These are phyloP conservation scores for Strigomonas culicis DNA, from an alignment of 208 protist species.

Conservation along the genomic window DNA sequence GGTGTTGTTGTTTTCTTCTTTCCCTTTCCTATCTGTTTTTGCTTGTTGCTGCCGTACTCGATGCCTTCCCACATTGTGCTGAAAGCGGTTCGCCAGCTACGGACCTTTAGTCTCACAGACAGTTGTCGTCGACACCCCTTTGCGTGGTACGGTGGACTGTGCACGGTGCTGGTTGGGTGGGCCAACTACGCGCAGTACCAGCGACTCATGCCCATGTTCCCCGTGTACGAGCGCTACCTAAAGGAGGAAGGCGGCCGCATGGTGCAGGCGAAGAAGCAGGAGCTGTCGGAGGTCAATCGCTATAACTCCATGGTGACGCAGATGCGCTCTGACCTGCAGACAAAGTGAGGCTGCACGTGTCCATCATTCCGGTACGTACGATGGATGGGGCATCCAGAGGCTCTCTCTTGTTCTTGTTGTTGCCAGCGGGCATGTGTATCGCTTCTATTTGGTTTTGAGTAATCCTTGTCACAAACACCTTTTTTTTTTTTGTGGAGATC, in stretches of 20 bases:
- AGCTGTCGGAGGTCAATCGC: slow-evolving; percentile 43
- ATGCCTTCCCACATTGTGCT: too few relatives aligned
- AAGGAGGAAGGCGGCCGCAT: slow-evolving; percentile 39
- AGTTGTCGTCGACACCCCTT: slow-evolving; percentile 33
- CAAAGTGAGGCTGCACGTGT: too few relatives aligned
- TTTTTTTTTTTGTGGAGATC: too few relatives aligned
- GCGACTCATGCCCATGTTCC: slow-evolving; percentile 42
- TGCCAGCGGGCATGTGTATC: too few relatives aligned
- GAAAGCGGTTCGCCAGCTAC: slow-evolving; percentile 18
- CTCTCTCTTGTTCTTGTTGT: too few relatives aligned
- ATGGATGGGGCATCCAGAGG: too few relatives aligned
- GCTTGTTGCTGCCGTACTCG: too few relatives aligned
- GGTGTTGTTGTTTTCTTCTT: too few relatives aligned
- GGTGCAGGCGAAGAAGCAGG: slow-evolving; percentile 55
- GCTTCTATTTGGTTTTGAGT: too few relatives aligned
- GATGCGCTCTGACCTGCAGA: slow-evolving; percentile 54
- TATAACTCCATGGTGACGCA: slow-evolving; percentile 58
- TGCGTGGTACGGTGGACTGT: slow-evolving; percentile 32
- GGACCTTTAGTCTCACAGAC: slow-evolving; percentile 43
- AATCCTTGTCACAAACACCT: too few relatives aligned
- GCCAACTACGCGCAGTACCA: slow-evolving; percentile 56
- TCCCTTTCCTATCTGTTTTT: too few relatives aligned
- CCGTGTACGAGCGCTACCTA: slow-evolving; percentile 35
- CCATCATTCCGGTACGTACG: too few relatives aligned
- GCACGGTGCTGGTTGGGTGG: slow-evolving; percentile 30